These are phyloP conservation scores for Waitea zeae DNA, from an alignment of 1,284 basidiomycete genomes.

Conservation along the genomic window DNA sequence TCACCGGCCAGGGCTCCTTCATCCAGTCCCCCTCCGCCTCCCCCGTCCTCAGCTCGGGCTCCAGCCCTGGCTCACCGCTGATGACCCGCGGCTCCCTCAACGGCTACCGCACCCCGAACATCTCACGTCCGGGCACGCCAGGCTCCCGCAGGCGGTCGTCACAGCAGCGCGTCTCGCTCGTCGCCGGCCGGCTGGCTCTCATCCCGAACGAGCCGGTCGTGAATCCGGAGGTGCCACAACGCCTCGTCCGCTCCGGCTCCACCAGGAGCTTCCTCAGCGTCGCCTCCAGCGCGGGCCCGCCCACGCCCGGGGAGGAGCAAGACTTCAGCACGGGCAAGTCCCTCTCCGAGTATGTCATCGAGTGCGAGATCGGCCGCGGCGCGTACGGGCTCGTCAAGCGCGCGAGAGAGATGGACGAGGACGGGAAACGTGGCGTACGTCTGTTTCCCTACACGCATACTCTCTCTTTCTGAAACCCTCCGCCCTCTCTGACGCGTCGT, in stretches of 20 bases:
- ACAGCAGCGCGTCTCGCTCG: slow-evolving; percentile 64
- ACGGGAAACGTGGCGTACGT: slow-evolving; percentile 72
- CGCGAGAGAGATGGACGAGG: slow-evolving; percentile 59
- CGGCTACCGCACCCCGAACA: slow-evolving; percentile 11
- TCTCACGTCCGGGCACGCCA: slow-evolving; percentile 12
- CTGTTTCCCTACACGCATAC: too few relatives aligned
- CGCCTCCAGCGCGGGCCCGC: slow-evolving; percentile 39
- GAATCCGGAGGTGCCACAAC: slow-evolving; percentile 35
- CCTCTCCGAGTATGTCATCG: slow-evolving; percentile 68
- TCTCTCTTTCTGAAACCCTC: slow-evolving; percentile 3
- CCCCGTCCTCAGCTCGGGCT: slow-evolving; percentile 18
- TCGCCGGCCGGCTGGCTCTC: slow-evolving; percentile 63
- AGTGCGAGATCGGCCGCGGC: slow-evolving; percentile 84
- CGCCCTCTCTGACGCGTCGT: too few relatives aligned
- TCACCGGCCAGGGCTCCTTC: too few relatives aligned
- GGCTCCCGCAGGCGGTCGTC: slow-evolving; percentile 59
- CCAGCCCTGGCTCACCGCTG: neutral
- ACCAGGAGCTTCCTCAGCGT: slow-evolving; percentile 41
- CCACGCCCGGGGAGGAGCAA: slow-evolving; percentile 33
- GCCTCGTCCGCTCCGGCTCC: slow-evolving; percentile 41
- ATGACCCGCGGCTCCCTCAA: neutral
- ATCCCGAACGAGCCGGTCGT: slow-evolving; percentile 48
- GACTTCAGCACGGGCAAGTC: slow-evolving; percentile 40
- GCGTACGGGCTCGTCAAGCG: slow-evolving; percentile 94
- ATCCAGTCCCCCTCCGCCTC: slow-evolving; percentile 14